Base-by-base conservation (phyloP, 139 green algal genomes). In the Tetradesmus lagerheimii region DNA sequence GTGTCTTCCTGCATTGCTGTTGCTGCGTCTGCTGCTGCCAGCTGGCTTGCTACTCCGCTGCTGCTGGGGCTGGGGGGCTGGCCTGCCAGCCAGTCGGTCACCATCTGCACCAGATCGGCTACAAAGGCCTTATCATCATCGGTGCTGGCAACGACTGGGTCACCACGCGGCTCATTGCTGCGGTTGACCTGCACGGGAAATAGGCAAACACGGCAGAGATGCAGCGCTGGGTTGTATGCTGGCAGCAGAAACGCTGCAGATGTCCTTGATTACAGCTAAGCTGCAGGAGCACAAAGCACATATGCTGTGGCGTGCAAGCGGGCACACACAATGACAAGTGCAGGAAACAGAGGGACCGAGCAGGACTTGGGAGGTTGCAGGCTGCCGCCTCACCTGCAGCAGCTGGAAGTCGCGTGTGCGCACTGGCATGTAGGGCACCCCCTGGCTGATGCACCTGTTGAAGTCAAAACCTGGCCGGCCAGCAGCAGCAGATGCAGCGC, bases 391-490 rank as follows among this genome's bases (percentile, higher is more conserved):
- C 37, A 94, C 92, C 90, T 91, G 94, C 3, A 78, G 39, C 23
- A 94, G 78, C 25, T 80, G 85, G 31, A 75, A 85, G 57, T 94
- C 91, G 38, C 89, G 67, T 38, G 91, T 88, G 39, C 85, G 76
- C 39, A 91, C 62, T 16, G 91, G 92, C 83, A 97, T 88, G 93
- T 94, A 98, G 0, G 91, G 71, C 12, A 98, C 83, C 8, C 96
- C 96, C 38, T 97, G 83, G 57, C 94, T 91, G 74, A 98, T 93
- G 81, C 91, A 96, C 75, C 95, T 97, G 93, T 98, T 98, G 92
- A 98, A 98, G 88, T 98, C 95, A 92, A 98, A 98, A 39, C 93
- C 57, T 71, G 57, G 15, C 5, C 11, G 11, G 18, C 2, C 57
- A 71, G 57, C 90, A 80, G 57, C 57, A 71, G 57, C 15, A 71